These are phyloP conservation scores for Leishmania tropica DNA, from an alignment of 208 protist genomes.

Conservation along the genomic window DNA sequence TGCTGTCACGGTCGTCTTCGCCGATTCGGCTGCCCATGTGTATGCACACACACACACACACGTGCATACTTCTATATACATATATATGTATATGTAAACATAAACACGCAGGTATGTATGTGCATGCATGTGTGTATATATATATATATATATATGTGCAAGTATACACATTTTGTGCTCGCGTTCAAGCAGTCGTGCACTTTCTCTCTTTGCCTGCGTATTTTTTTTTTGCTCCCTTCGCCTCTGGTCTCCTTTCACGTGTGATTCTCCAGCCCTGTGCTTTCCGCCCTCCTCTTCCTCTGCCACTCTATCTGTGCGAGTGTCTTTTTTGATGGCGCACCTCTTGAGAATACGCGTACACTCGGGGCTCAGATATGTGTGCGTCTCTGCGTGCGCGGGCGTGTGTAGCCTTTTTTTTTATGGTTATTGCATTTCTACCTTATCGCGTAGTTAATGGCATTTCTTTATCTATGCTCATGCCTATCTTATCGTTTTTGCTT, in stretches of 20 bases:
- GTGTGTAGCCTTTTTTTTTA: background rate
- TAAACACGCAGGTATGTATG: conserved; percentile 3
- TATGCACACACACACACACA: background rate
- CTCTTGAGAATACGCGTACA: background rate
- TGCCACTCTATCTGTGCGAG: background rate
- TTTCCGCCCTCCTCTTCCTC: background rate
- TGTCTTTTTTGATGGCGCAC: background rate
- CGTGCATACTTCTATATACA: background rate
- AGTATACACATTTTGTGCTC: background rate
- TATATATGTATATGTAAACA: background rate
- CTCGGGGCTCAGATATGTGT: background rate
- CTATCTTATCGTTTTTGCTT: background rate
- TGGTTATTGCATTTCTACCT: background rate
- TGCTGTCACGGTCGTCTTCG: background rate
- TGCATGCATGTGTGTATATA: background rate
- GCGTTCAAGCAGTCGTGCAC: background rate
- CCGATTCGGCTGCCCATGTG: background rate
- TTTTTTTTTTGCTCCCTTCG: background rate
- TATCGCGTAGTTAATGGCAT: background rate
- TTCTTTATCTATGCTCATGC: background rate
- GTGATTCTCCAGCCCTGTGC: background rate
- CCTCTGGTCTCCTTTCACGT: background rate
- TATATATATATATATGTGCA: background rate
- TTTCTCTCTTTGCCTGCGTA: background rate
- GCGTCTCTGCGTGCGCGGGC: too few species aligned